These are phyloP conservation scores for Aspergillus sp. DNA, from an alignment of 2,329 filamentous ascomycete genomes.

Conservation along the genomic window DNA sequence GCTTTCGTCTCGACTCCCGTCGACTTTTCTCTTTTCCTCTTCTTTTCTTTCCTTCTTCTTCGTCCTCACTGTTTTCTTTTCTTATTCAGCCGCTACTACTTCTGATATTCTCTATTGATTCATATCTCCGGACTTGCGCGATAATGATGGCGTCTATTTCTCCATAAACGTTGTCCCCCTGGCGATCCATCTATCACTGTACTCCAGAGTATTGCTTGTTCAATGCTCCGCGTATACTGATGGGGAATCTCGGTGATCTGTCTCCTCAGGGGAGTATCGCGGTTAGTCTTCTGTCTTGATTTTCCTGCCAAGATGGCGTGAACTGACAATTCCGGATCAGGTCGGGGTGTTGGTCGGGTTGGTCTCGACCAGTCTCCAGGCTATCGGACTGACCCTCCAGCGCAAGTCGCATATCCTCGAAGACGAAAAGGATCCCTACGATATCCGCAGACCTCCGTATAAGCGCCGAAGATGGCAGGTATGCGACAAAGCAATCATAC, in stretches of 20 bases:
- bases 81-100: no score
- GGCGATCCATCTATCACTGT: conserved; percentile 19
- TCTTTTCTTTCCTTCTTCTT: background rate
- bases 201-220: conserved; percentile 28
- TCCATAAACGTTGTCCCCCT: conserved; percentile 10
- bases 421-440: conserved; percentile 77
- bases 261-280: conserved; percentile 71
- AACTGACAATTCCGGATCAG: conserved; percentile 39
- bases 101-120: background rate
- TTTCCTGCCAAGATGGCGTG: background rate
- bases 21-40: background rate
- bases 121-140: background rate
- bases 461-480: conserved; percentile 85
- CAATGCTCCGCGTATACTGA: conserved; percentile 37
- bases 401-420: conserved; percentile 97
- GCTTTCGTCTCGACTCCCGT: background rate
- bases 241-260: conserved; percentile 66
- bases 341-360: conserved; percentile 90
- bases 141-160: conserved; percentile 12
- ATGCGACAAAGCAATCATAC: background rate
- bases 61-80: background rate
- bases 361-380: conserved; percentile 88
- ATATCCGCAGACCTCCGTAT: conserved; percentile 77
- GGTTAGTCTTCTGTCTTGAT: conserved; percentile 41
- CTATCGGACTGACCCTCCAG: conserved; percentile 87